Evolutionary conservation across 805 yeast species (phyloP), one percentile per base, ranked within the genome.

Genomic region (Hyphopichia homilentoma): DNA sequence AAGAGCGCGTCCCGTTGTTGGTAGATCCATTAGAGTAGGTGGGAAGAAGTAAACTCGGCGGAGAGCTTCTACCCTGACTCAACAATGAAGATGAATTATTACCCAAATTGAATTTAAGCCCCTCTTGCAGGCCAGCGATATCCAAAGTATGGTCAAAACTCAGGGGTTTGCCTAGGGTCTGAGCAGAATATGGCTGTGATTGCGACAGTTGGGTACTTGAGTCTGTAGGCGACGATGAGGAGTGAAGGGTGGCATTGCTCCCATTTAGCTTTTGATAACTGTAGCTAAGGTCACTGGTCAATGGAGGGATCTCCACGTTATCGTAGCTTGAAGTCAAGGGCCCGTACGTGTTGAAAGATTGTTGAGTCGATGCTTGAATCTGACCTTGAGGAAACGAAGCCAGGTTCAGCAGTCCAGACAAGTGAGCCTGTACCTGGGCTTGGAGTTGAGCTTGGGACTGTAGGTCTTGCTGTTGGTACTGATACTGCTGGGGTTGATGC

Each of bases 401-500:
- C n/a, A n/a, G n/a, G n/a, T n/a, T n/a, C n/a, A n/a, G n/a, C n/a
- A n/a, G n/a, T n/a, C n/a, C n/a, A n/a, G n/a, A n/a, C n/a, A n/a
- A n/a, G 6, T 38, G 42, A 12, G 30, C 32, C 18, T 38, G 42
- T 24, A 33, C 35, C 16, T 29, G 43, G 8, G 33, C 36, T 27
- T 35, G 39, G 13, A 27, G 14, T 21, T 27, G 25, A 6, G 14
- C 26, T 4, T 21, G 32, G 26, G 28, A 34, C 21, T 30, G 37
- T 17, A 32, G 38, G 4, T 35, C 35, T 29, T 43, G 51, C 21
- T 45, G 47, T 28, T 45, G 56, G 21, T 37, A 37, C 25, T 47
- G 52, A 17, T 42, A 47, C 16, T 44, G 50, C 26, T 50, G 40
- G 9, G 32, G 27, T 7, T 33, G 28, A 12, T 33, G 38, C 12